Conservation (phyloP, 2,329 filamentous ascomycete species). For the Nemania serpens region DNA sequence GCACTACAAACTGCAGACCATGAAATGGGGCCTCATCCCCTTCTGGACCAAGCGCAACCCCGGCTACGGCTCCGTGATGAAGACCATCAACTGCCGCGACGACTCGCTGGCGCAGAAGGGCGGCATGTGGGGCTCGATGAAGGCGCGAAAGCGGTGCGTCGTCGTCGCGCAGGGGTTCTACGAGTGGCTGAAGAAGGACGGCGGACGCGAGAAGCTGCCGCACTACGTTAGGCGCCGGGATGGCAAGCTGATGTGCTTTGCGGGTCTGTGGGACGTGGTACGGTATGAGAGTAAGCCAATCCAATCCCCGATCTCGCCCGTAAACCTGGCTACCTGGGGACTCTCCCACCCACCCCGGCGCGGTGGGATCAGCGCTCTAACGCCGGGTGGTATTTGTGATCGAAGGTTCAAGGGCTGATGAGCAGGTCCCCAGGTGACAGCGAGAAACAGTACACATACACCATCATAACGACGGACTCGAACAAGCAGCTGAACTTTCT, state of each 20-base stretch:
- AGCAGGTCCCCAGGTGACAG: conserved; percentile 48
- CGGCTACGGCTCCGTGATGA: conserved; percentile 76
- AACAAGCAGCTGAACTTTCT: conserved; percentile 84
- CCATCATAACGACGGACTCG: conserved; percentile 88
- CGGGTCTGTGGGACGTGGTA: conserved; percentile 90
- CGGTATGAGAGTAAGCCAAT: conserved; percentile 68
- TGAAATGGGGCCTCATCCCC: conserved; percentile 95
- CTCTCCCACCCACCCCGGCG: too few species aligned
- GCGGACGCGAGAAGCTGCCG: conserved; percentile 76
- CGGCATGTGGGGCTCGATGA: conserved; percentile 93
- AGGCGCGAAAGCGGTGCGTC: conserved; percentile 84
- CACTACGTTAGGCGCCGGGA: conserved; percentile 84
- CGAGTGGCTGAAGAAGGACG: conserved; percentile 86
- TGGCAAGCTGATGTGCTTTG: conserved; percentile 83
- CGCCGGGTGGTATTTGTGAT: neutral
- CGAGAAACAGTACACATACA: conserved; percentile 82
- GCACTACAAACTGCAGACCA: conserved; percentile 82
- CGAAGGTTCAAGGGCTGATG: neutral
- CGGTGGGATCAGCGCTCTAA: too few species aligned
- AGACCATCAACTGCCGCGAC: conserved; percentile 93
- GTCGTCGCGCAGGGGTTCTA: conserved; percentile 92
- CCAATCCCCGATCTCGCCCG: neutral
- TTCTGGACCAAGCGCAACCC: conserved; percentile 90
- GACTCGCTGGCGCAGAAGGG: conserved; percentile 77
- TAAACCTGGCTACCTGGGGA: too few species aligned